Evolutionary conservation across 495 filamentous ascomycete genomes (phyloP), one percentile per base, ranked within the genome.

Genomic region (Acidiella bohemica): DNA sequence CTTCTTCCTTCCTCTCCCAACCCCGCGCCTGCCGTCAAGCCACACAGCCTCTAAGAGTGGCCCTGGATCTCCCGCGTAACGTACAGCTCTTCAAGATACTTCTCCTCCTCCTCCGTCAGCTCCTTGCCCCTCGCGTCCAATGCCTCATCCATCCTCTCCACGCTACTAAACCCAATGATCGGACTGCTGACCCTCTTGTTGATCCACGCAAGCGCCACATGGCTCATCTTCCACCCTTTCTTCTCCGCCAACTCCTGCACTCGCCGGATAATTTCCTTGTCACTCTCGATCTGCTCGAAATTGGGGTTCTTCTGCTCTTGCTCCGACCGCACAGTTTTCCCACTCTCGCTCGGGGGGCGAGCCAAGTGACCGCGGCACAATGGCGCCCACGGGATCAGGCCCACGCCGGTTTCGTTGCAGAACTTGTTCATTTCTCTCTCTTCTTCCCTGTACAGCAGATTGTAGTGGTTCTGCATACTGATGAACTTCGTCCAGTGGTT

Each of bases 401-500:
- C 59, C 3, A 62, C 59, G 20, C 59, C 59, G 1, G 59, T 61
- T 11, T 22, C 45, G 54, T 59, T 38, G 39, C 59, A 63, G 47
- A 49, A 63, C 21, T 40, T 34, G 39, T 56, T 61, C 59, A 62
- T 62, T 42, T 62, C 59, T 1, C 59, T 36, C 44, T 62, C 59
- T 27, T 62, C 59, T 36, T 62, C 59, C n/a, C 59, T 50, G 34
- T 62, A 62, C 10, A 57, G 47, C 36, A 62, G 40, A 36, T 46
- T 59, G 35, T 63, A 61, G 25, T 60, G 59, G 37, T 63, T 63
- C 47, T 49, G 46, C 60, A 63, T 63, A 17, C 42, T 48, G 16
- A 63, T 53, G 46, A 63, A 63, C 46, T 60, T 60, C 7, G 59
- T 61, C 59, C 59, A 62, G 18, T 55, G 55, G 35, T 58, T 49